Percentiles rank a stretch among this genome's conserved stretches.
phyloP scores from a whole-genome alignment of 2,329 filamentous ascomycete species.

The Byssoonygena ceratinophila region DNA sequence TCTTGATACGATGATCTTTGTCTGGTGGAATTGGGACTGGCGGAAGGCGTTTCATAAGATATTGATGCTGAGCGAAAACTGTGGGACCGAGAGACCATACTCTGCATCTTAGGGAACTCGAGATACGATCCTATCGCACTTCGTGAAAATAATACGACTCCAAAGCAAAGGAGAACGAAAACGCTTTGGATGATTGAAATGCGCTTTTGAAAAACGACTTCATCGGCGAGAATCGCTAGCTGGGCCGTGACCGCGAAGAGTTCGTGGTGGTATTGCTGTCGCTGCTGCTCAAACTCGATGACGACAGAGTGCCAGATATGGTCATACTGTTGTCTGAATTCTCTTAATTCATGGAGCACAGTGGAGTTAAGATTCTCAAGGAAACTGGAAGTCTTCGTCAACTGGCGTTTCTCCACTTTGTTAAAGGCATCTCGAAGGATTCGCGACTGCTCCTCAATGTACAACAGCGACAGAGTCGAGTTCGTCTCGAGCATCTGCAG shows the following conservation, averaged over 20 bases:
- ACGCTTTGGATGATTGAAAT: slow-evolving; percentile 89
- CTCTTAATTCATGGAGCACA: slow-evolving; percentile 67
- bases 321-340: slow-evolving; percentile 77
- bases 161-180: slow-evolving; percentile 73
- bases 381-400: slow-evolving; percentile 71
- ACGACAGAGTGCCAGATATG: slow-evolving; percentile 95
- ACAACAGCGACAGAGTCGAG: slow-evolving; percentile 82
- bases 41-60: slow-evolving; percentile 26
- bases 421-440: slow-evolving; percentile 79
- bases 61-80: slow-evolving; percentile 33
- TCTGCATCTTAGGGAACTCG: slow-evolving; percentile 39
- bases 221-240: slow-evolving; percentile 83
- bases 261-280: slow-evolving; percentile 72
- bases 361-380: slow-evolving; percentile 77
- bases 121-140: slow-evolving; percentile 36
- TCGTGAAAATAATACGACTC: slow-evolving; percentile 67
- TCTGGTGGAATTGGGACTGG: slow-evolving; percentile 29
- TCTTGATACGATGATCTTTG: slow-evolving; percentile 13
- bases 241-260: slow-evolving; percentile 70
- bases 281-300: slow-evolving; percentile 78
- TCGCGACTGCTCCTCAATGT: slow-evolving; percentile 91
- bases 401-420: slow-evolving; percentile 76
- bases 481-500: slow-evolving; percentile 85
- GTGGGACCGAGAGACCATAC: slow-evolving; percentile 37
- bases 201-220: slow-evolving; percentile 71